Percentiles rank a stretch among this genome's conserved stretches.
These are phyloP conservation scores for Pisolithus marmoratus DNA, from an alignment of 768 basidiomycete genomes.

Conservation along the genomic window DNA sequence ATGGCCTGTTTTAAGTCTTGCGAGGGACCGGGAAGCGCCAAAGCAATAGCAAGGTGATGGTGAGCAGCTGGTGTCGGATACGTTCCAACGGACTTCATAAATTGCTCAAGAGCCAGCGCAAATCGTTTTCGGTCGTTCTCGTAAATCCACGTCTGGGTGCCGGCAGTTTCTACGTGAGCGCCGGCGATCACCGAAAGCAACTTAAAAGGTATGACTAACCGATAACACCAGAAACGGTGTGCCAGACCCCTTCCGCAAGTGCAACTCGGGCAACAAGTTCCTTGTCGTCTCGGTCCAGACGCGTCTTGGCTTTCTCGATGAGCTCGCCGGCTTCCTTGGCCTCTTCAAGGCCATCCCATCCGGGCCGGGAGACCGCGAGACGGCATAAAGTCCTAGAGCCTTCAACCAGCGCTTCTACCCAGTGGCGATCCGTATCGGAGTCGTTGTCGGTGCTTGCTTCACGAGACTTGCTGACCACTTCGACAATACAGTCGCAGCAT, in stretches of 20 bases:
- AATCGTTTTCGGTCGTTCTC: conserved; percentile 56
- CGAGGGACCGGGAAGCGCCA: conserved; percentile 54
- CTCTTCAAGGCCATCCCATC: conserved; percentile 46
- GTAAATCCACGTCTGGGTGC: conserved; percentile 56
- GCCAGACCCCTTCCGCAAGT: conserved; percentile 70
- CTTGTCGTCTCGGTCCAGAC: conserved; percentile 44
- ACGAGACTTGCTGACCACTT: conserved; percentile 78
- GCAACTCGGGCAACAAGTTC: conserved; percentile 54
- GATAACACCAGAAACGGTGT: conserved; percentile 60
- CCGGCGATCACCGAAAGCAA: not conserved
- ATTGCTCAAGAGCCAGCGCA: conserved; percentile 46
- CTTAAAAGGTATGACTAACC: conserved; percentile 36
- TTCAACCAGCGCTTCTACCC: conserved; percentile 73
- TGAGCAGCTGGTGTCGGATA: conserved; percentile 52
- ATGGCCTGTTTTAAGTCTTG: conserved; percentile 68
- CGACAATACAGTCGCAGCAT: conserved; percentile 77
- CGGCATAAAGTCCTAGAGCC: conserved; percentile 76
- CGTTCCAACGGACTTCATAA: conserved; percentile 42
- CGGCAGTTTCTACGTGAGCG: not conserved
- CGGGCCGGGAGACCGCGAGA: conserved; percentile 31
- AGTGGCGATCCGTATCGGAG: conserved; percentile 60
- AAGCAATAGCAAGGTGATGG: conserved; percentile 78
- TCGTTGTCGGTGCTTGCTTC: conserved; percentile 44
- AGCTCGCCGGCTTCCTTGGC: conserved; percentile 56
- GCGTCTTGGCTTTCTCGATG: conserved; percentile 53